Conservation (phyloP, 345 rosid genomes). For the Iberis pinnata region DNA sequence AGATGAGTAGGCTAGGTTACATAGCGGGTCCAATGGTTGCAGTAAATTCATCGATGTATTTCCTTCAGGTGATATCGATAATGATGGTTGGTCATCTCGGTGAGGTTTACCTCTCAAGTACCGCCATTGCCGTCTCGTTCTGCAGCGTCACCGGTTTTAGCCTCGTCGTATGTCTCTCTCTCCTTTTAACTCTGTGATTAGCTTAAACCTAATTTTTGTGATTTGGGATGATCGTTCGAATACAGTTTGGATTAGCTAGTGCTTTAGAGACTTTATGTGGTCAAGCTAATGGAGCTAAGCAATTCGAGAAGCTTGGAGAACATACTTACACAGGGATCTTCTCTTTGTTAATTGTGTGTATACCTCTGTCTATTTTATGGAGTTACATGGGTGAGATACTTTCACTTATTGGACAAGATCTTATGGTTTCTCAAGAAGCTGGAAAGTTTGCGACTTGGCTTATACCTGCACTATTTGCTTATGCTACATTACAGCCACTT, state of each 20-base stretch:
- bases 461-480: slow-evolving; percentile 52
- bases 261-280: slow-evolving; percentile 80
- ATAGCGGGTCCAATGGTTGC: slow-evolving; percentile 72
- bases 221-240: neutral
- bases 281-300: slow-evolving; percentile 73
- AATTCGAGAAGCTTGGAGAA: slow-evolving; percentile 45
- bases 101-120: slow-evolving; percentile 60
- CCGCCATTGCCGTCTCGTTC: slow-evolving; percentile 72
- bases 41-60: slow-evolving; percentile 44
- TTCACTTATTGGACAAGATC: slow-evolving; percentile 49
- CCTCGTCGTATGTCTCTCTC: slow-evolving; percentile 43
- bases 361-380: slow-evolving; percentile 60
- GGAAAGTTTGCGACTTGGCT: slow-evolving; percentile 51
- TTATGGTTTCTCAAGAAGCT: slow-evolving; percentile 44
- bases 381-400: slow-evolving; percentile 47
- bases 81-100: slow-evolving; percentile 90
- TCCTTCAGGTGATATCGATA: slow-evolving; percentile 47
- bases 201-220: neutral
- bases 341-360: slow-evolving; percentile 34
- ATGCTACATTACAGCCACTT: slow-evolving; percentile 51
- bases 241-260: slow-evolving; percentile 65
- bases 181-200: neutral
- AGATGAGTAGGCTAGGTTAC: slow-evolving; percentile 41
- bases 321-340: slow-evolving; percentile 53
- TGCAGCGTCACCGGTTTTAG: slow-evolving; percentile 69